A percentile compares a stretch with the other conserved stretches of the same genome.
Conservation (phyloP, 2,329 filamentous ascomycete genomes). For the Aspergillus ustus region DNA sequence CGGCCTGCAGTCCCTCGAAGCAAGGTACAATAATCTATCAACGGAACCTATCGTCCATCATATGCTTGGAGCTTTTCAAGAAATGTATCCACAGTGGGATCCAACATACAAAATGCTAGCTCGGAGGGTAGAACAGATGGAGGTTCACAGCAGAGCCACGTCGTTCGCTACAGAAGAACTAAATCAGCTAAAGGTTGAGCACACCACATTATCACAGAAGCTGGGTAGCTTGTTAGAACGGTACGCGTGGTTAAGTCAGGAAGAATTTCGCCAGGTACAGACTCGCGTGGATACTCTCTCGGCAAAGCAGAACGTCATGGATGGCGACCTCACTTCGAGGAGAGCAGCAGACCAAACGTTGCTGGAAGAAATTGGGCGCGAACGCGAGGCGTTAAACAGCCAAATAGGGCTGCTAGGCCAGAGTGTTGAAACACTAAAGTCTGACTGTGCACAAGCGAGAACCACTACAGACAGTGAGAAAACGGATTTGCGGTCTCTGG, state of each 20-base stretch:
- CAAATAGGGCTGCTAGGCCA: background rate
- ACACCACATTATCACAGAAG: constrained; percentile 9
- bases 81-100: constrained; percentile 36
- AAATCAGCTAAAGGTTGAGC: constrained; percentile 9
- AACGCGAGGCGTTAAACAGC: background rate
- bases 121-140: constrained; percentile 13
- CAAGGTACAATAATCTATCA: constrained; percentile 56
- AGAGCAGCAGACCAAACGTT: constrained; percentile 4
- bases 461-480: background rate
- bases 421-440: constrained; percentile 17
- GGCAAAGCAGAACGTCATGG: constrained; percentile 11
- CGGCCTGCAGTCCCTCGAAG: constrained; percentile 48
- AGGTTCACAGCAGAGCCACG: background rate
- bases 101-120: constrained; percentile 24
- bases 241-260: constrained; percentile 12
- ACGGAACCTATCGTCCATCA: constrained; percentile 42
- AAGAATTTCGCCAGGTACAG: constrained; percentile 16
- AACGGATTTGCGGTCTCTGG: background rate
- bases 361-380: constrained; percentile 1
- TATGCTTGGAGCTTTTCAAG: constrained; percentile 39
- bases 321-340: constrained; percentile 3
- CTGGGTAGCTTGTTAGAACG: constrained; percentile 10
- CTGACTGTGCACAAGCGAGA: constrained; percentile 13
- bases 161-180: constrained; percentile 7
- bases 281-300: constrained; percentile 10